A percentile compares a stretch with the other conserved stretches of the same genome.
Conservation (phyloP, 1,284 basidiomycete species). For the Crucibulum cyathiforme region DNA sequence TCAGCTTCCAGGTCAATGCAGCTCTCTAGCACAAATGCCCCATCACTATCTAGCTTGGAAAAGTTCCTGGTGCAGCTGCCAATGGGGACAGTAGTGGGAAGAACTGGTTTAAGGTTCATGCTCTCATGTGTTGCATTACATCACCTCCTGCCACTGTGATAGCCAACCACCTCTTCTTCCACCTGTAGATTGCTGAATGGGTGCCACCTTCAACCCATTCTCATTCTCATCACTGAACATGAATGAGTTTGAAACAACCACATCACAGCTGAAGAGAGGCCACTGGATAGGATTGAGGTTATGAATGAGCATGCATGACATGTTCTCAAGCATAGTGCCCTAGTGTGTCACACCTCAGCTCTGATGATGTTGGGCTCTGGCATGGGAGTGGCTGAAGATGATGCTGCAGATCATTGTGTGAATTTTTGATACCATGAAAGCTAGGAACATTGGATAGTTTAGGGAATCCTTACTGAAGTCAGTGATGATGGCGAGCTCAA, state of each 20-base stretch:
- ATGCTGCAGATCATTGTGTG: constrained; percentile 46
- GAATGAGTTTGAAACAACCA: constrained; percentile 36
- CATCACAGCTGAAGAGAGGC: no score
- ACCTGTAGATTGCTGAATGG: constrained; percentile 38
- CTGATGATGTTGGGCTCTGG: constrained; percentile 57
- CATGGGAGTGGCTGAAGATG: constrained; percentile 52
- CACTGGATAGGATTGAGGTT: no score
- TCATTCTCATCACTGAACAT: constrained; percentile 30
- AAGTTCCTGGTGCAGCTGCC: constrained; percentile 37
- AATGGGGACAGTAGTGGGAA: constrained; percentile 44
- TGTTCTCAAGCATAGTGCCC: no score
- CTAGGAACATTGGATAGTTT: constrained; percentile 64
- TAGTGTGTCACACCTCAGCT: no score
- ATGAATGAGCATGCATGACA: no score
- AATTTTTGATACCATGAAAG: constrained; percentile 62
- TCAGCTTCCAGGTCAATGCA: constrained; percentile 35
- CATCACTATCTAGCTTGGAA: constrained; percentile 40
- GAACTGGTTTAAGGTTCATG: constrained; percentile 45
- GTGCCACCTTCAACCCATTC: constrained; percentile 38
- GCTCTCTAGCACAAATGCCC: constrained; percentile 42
- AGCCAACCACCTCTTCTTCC: not conserved
- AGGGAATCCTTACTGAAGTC: constrained; percentile 59
- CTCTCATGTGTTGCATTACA: not conserved
- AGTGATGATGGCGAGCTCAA: constrained; percentile 65
- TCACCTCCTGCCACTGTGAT: no score